Percentiles rank a stretch among this genome's conserved stretches.
These are phyloP conservation scores for Orbilia oligospora DNA, from an alignment of 2,329 filamentous ascomycete species.

Conservation along the genomic window DNA sequence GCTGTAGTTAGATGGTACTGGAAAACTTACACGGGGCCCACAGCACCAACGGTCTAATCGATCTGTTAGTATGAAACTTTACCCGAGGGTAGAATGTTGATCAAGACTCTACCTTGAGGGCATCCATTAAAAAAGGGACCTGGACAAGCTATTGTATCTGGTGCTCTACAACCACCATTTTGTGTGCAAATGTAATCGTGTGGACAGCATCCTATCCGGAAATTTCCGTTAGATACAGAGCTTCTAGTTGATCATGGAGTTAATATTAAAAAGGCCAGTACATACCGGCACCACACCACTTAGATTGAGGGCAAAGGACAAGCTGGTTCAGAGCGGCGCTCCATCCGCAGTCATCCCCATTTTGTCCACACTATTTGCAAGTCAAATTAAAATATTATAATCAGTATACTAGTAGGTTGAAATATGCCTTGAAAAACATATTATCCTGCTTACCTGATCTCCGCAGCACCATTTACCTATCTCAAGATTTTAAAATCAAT, in stretches of 20 bases:
- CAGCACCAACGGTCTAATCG: conserved; percentile 18
- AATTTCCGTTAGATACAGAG: background rate
- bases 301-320: conserved; percentile 3
- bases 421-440: background rate
- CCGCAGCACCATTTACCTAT: conserved; percentile 23
- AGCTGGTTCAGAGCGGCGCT: conserved; percentile 1
- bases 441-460: background rate
- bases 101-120: background rate
- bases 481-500: too few species aligned
- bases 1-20: background rate
- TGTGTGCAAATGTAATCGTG: conserved; percentile 16
- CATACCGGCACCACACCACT: conserved; percentile 22
- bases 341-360: conserved; percentile 11
- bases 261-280: background rate
- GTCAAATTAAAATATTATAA: too few species aligned
- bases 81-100: too few species aligned
- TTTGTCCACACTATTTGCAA: conserved; percentile 5
- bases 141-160: conserved; percentile 4
- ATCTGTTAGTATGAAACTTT: background rate
- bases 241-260: too few species aligned
- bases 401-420: too few species aligned
- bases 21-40: background rate
- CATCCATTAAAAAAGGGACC: background rate
- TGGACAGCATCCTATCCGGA: conserved; percentile 1
- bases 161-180: background rate